A percentile compares a stretch with the other conserved stretches of the same genome.
Evolutionary conservation across 2,329 filamentous ascomycete species (phyloP).

Genomic region (Didymosphaeria variabile): DNA sequence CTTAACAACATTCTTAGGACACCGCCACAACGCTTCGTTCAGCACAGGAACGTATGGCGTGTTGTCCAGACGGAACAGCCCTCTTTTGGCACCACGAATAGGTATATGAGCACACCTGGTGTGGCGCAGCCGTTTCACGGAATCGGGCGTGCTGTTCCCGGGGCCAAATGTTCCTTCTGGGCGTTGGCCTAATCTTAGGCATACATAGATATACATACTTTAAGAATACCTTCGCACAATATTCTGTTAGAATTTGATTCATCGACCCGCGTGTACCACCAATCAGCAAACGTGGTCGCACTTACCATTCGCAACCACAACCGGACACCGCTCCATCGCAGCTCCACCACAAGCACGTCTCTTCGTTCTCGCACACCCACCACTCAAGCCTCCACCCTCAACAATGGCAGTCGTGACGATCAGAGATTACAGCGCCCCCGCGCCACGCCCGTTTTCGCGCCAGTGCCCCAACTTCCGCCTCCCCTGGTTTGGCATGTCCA

Average conservation of each 20-base stretch:
- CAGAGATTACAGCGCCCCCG: conserved; percentile 14
- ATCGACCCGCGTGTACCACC: too few relatives aligned
- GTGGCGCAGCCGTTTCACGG: not conserved
- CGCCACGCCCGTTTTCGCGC: conserved; percentile 12
- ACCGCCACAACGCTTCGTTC: not conserved
- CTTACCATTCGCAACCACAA: too few relatives aligned
- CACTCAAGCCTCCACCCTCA: not conserved
- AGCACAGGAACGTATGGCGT: not conserved
- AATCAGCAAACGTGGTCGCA: too few relatives aligned
- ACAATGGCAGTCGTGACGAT: conserved; percentile 27
- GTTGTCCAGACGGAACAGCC: not conserved
- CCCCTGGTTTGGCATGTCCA: conserved; percentile 19
- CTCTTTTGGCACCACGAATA: not conserved
- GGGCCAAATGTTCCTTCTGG: not conserved
- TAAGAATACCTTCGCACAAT: too few relatives aligned
- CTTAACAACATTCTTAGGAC: not conserved
- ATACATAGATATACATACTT: not conserved
- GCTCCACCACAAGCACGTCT: not conserved
- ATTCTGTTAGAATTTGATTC: too few relatives aligned
- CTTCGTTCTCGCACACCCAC: not conserved
- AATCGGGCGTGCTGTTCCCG: not conserved
- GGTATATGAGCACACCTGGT: too few relatives aligned
- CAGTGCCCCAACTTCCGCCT: conserved; percentile 24
- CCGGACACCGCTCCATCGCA: not conserved
- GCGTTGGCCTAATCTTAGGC: not conserved